Base-by-base conservation (phyloP, 2,329 filamentous ascomycete genomes). In the Cytospora leucostoma region DNA sequence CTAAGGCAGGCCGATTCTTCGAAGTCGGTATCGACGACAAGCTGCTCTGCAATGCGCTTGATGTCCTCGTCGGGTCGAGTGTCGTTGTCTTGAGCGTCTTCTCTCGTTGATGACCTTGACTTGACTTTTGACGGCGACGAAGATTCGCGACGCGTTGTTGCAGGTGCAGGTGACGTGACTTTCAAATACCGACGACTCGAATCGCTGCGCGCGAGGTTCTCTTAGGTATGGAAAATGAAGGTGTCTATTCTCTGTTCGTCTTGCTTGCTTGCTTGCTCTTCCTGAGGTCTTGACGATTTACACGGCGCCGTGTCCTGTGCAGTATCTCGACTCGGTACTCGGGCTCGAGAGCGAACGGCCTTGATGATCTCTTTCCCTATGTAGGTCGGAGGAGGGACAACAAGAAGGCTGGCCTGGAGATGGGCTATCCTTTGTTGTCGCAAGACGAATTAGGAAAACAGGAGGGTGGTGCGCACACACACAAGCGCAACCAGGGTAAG, bases 271-370 rank as follows among this genome's bases (percentile, higher is more conserved):
- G 63, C 69, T 70, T 66, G 64, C 68, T 69, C 68, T 63, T 67
- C 40, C 56, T 49, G 56, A 58, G 37, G 52, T 44, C 38, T 44
- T 44, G 38, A 6, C 5, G n/a, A 7, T n/a, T 19, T 71, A 72
- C 72, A 74, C 72, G 71, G 70, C 72, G 72, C 71, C 69, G 70
- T 70, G 70, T 68, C 71, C 71, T 69, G 72, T 71, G 71, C 70
- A 69, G 69, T 67, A 59, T 64, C 61, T 63, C 63, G 65, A 57
- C 52, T 67, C 56, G 64, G 51, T 66, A 52, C 66, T 62, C 52
- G 37, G 68, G 59, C 64, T 64, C 65, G 64, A 62, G 61, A 55
- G 67, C 66, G 60, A 65, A 67, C 67, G 44, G 27, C 11, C 15
- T 34, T 49, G 27, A 27, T 15, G 57, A 49, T 38, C 49, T 47